Conservation (phyloP, 2,329 filamentous ascomycete genomes). For the Verticillium nubilum region DNA sequence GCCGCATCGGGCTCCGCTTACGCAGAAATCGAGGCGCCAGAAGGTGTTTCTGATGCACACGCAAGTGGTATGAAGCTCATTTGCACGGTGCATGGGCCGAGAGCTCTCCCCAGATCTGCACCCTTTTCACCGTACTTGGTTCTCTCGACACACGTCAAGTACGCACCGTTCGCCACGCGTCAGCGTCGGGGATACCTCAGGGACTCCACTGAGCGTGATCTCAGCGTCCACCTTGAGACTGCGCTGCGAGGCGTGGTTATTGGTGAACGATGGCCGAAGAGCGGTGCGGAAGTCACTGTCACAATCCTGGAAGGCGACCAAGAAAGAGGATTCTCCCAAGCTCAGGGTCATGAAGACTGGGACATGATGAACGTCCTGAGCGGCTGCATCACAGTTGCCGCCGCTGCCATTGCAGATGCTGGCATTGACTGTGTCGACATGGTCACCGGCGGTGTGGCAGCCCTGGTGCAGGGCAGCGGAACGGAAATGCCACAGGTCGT, state of each 20-base stretch:
- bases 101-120: constrained; percentile 81
- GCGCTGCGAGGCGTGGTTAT: constrained; percentile 86
- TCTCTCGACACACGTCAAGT: constrained; percentile 90
- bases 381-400: constrained; percentile 88
- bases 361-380: constrained; percentile 88
- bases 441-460: constrained; percentile 83
- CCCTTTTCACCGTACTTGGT: constrained; percentile 91
- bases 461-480: constrained; percentile 51
- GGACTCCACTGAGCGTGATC: constrained; percentile 79
- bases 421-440: constrained; percentile 94
- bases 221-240: constrained; percentile 86
- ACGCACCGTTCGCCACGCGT: constrained; percentile 86
- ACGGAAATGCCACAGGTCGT: constrained; percentile 40
- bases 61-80: constrained; percentile 79
- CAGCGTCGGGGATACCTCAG: constrained; percentile 79
- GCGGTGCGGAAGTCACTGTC: constrained; percentile 89
- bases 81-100: constrained; percentile 89
- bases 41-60: constrained; percentile 31
- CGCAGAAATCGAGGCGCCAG: constrained; percentile 57
- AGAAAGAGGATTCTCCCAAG: constrained; percentile 49
- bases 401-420: constrained; percentile 87
- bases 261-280: constrained; percentile 96
- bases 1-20: constrained; percentile 93
- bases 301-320: constrained; percentile 93
- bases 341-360: constrained; percentile 61